These are phyloP conservation scores for Mallotus japonicus DNA, from an alignment of 441 rosid species.

Conservation along the genomic window DNA sequence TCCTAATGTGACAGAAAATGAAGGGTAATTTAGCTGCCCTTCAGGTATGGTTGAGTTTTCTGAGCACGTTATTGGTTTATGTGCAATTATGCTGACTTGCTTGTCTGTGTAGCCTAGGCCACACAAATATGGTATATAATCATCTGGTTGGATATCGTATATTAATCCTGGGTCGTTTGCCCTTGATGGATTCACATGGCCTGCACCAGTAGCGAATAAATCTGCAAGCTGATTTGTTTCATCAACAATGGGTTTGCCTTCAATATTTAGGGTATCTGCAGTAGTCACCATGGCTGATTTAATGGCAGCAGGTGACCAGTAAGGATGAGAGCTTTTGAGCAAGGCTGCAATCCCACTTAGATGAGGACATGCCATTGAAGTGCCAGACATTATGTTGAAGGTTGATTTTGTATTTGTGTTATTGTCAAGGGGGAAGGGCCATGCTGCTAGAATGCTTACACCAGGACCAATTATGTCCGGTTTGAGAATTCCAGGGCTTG, in stretches of 20 bases:
- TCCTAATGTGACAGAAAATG: slow-evolving; percentile 45
- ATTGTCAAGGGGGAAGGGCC: slow-evolving; percentile 41
- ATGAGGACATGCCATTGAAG: slow-evolving; percentile 93
- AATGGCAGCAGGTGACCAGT: slow-evolving; percentile 74
- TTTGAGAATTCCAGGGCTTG: slow-evolving; percentile 47
- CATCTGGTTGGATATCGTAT: slow-evolving; percentile 43
- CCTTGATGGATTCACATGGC: slow-evolving; percentile 58
- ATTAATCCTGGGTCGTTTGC: slow-evolving; percentile 59
- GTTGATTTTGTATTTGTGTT: slow-evolving; percentile 28
- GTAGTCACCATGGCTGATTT: slow-evolving; percentile 84
- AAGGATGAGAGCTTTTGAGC: slow-evolving; percentile 65
- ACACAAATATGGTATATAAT: slow-evolving; percentile 55
- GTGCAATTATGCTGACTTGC: slow-evolving; percentile 29
- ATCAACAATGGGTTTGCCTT: slow-evolving; percentile 40
- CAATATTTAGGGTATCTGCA: slow-evolving; percentile 35
- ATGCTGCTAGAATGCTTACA: slow-evolving; percentile 47
- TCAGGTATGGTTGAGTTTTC: slow-evolving; percentile 18
- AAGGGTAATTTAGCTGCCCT: slow-evolving; percentile 53
- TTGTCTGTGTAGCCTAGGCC: slow-evolving; percentile 46
- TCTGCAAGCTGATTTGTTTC: slow-evolving; percentile 38
- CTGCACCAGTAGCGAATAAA: slow-evolving; percentile 47
- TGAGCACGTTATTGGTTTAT: slow-evolving; percentile 32
- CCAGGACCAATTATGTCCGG: slow-evolving; percentile 51
- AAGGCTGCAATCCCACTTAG: slow-evolving; percentile 79
- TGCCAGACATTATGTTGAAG: slow-evolving; percentile 68